Evolutionary conservation across 345 rosid species (phyloP), one percentile per base, ranked within the genome.

Genomic region (Citrus medica): DNA sequence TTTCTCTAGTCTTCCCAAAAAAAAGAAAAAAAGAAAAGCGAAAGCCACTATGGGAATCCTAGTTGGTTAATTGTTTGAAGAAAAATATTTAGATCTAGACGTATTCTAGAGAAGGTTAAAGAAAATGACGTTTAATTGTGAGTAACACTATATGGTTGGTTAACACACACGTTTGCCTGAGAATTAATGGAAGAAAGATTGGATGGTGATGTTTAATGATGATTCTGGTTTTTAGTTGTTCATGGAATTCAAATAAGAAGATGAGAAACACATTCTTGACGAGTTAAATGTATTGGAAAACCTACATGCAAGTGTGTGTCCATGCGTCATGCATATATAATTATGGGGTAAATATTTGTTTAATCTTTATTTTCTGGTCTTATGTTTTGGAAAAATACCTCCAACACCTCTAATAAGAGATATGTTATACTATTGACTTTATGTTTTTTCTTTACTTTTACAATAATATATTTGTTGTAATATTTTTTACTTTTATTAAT

Each of bases 21-120:
- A 8, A 8, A 53, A 51, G 16, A 51, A 35, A 6, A 5, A 53
- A 8, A 8, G 17, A 51, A 51, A 51, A 9, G 30, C 37, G 22
- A 65, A 53, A 48, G 62, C 78, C 79, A 82, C 80, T 14, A 55
- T 69, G 80, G 83, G 86, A 85, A 83, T 85, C 86, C 85, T 81
- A 66, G 63, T 81, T 76, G 82, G 81, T 22, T 46, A 42, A 46
- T 46, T 46, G 74, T 76, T 28, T 38, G 66, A 32, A 64, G 67
- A 37, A 53, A 56, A 67, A 75, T 25, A 32, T 7, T n/a, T 1
- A 27, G 73, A 74, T 22, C 24, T 62, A 32, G 75, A 76, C 40
- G 14, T 16, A 24, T 75, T 86, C 76, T 72, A 21, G 79, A 78
- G 71, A 68, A 68, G 38, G 60, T 69, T 62, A 69, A 59, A 48